Base-by-base conservation (phyloP, 2,329 filamentous ascomycete genomes). In the Chaetomium strumarium region DNA sequence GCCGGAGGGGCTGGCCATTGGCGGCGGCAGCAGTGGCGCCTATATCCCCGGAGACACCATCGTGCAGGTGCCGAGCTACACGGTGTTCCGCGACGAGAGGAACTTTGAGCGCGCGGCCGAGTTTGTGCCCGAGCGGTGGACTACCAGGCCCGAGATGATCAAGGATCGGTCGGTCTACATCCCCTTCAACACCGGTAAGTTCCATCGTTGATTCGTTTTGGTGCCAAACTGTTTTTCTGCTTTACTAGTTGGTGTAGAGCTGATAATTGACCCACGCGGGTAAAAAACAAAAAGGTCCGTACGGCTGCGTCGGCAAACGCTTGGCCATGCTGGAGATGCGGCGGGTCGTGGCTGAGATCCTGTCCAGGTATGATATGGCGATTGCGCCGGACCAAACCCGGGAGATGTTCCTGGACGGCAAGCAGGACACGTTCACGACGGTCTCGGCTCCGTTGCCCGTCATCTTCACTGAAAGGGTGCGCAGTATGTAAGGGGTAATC, bases 1-100 rank as follows among this genome's bases (percentile, higher is more conserved):
- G 0, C 59, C 62, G 0, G 62, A 66, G 53, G 67, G 67, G 2
- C 16, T 63, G n/a, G 49, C 49, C 5, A 57, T 69, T 10, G 62
- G 56, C 5, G 55, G 55, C n/a, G n/a, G n/a, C n/a, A n/a, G n/a
- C n/a, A n/a, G n/a, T n/a, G n/a, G n/a, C 0, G 20, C 17, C 1
- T 62, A 49, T 16, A 58, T 64, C 9, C 62, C 62, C 1, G 63
- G 63, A 0, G 42, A 59, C 20, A 55, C 49, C 1, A 57, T 58
- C 9, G 58, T 60, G 1, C 53, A 57, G 39, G 58, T 60, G 2
- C 61, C 61, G 5, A 57, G 55, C 4, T 61, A 61, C 43, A 57
- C 60, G 1, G 51, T 63, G 11, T 59, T 56, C 14, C 42, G 61
- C 14, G 59, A 58, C 39, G 36, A 41, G 46, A 38, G 59, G 13